Evolutionary conservation across 257 asterid genomes (phyloP).

Genomic region (Ehretia macrophylla): DNA sequence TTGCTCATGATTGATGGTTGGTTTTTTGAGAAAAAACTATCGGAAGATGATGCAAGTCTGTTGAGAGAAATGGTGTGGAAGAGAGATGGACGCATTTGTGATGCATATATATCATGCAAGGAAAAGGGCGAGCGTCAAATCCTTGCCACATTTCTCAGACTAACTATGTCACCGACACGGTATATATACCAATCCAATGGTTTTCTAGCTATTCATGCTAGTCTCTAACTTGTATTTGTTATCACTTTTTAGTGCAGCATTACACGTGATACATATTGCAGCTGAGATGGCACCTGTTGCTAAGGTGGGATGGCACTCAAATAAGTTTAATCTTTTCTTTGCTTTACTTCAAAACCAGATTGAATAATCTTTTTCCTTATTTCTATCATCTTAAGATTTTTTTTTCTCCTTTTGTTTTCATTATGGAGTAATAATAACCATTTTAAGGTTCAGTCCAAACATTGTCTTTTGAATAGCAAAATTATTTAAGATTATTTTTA

Average conservation of each 20-base stretch:
- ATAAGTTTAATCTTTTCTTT: conserved; percentile 8
- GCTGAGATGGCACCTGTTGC: conserved; percentile 99
- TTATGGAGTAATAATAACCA: neutral
- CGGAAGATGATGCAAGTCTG: conserved; percentile 53
- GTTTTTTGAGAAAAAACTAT: conserved; percentile 82
- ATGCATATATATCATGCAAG: conserved; percentile 61
- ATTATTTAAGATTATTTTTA: conserved; percentile 4
- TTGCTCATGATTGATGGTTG: conserved; percentile 91
- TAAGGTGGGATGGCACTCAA: conserved; percentile 47
- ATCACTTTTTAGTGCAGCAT: conserved; percentile 53
- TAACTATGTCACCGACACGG: conserved; percentile 54
- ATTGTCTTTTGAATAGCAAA: neutral
- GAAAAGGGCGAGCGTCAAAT: conserved; percentile 68
- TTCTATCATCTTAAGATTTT: too few relatives aligned
- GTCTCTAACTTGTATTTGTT: conserved; percentile 29
- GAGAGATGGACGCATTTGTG: conserved; percentile 50
- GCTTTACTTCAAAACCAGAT: neutral
- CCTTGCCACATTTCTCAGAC: conserved; percentile 50
- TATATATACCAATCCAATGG: conserved; percentile 20
- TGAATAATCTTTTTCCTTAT: neutral
- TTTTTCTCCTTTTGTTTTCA: neutral
- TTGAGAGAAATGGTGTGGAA: conserved; percentile 78
- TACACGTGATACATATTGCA: conserved; percentile 87
- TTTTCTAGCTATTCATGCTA: conserved; percentile 7
- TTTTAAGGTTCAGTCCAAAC: neutral